These are phyloP conservation scores for Trypanosomatidae sp. DNA, from an alignment of 208 protist species.

Conservation along the genomic window DNA sequence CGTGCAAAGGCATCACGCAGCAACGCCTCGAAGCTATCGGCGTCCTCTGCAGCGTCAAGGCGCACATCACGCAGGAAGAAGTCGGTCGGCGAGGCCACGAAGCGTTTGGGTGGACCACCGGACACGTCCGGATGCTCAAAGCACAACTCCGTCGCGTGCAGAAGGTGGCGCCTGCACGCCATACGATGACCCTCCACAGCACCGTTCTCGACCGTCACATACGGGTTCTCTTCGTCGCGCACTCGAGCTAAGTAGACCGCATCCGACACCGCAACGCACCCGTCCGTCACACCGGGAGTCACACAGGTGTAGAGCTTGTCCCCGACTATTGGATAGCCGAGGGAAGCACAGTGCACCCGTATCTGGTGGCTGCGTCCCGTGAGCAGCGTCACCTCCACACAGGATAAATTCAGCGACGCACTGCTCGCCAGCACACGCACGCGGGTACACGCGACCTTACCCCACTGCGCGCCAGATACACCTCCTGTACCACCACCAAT, in stretches of 20 bases:
- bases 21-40: too few species aligned
- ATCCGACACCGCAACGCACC: slow-evolving; percentile 45
- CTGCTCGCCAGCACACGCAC: slow-evolving; percentile 49
- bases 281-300: slow-evolving; percentile 33
- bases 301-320: slow-evolving; percentile 75
- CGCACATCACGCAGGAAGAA: slow-evolving; percentile 51
- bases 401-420: slow-evolving; percentile 29
- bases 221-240: slow-evolving; percentile 16
- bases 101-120: slow-evolving; percentile 13
- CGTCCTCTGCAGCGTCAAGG: not conserved
- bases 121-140: slow-evolving; percentile 45
- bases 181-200: not conserved
- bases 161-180: slow-evolving; percentile 54
- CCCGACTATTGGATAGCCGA: slow-evolving; percentile 86
- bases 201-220: not conserved
- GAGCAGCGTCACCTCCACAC: slow-evolving; percentile 62
- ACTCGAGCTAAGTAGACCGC: slow-evolving; percentile 66
- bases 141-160: slow-evolving; percentile 54
- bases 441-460: slow-evolving; percentile 49
- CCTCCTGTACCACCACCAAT: too few species aligned
- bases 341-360: slow-evolving; percentile 72
- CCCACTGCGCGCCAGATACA: slow-evolving; percentile 1
- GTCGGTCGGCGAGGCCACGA: slow-evolving; percentile 22
- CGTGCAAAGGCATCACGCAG: too few species aligned
- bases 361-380: slow-evolving; percentile 90